Percentiles rank a stretch among this genome's conserved stretches.
Conservation (phyloP, 208 protist species). For the Trypanosoma boissoni region DNA sequence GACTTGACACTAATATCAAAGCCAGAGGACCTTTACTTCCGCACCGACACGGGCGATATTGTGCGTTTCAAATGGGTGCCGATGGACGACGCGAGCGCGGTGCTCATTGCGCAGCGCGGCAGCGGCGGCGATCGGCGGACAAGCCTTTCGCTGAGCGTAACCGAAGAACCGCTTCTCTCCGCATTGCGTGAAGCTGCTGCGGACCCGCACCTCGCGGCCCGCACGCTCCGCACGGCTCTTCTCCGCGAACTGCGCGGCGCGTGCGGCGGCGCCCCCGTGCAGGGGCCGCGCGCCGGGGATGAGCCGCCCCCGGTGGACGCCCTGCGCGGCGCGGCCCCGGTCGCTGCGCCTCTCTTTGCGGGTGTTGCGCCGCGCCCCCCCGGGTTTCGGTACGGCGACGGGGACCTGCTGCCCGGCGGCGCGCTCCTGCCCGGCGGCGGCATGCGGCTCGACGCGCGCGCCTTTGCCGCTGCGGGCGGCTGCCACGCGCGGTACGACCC, state of each 20-base stretch:
- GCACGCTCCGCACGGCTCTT: no score
- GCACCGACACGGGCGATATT: background rate
- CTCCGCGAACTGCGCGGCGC: no score
- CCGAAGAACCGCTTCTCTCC: slow-evolving; percentile 19
- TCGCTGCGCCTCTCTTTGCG: slow-evolving; percentile 30
- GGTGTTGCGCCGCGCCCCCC: slow-evolving; percentile 41
- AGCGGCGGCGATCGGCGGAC: background rate
- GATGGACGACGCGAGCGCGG: slow-evolving; percentile 15
- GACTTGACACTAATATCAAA: background rate
- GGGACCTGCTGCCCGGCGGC: slow-evolving; percentile 65
- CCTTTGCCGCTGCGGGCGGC: slow-evolving; percentile 31
- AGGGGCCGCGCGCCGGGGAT: background rate
- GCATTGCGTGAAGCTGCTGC: background rate
- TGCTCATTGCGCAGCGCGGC: slow-evolving; percentile 13
- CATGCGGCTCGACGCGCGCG: slow-evolving; percentile 48
- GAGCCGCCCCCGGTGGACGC: no score
- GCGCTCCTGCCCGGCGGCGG: slow-evolving; percentile 31
- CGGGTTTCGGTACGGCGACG: slow-evolving; percentile 69
- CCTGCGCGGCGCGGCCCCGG: no score
- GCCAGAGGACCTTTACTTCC: slow-evolving; percentile 12
- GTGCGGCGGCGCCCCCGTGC: no score
- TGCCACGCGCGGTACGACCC: slow-evolving; percentile 66
- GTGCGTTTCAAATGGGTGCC: slow-evolving; percentile 25
- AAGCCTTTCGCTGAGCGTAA: slow-evolving; percentile 11
- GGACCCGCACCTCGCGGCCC: no score